These are phyloP conservation scores for Byssothecium circinans DNA, from an alignment of 2,329 filamentous ascomycete genomes.

Conservation along the genomic window DNA sequence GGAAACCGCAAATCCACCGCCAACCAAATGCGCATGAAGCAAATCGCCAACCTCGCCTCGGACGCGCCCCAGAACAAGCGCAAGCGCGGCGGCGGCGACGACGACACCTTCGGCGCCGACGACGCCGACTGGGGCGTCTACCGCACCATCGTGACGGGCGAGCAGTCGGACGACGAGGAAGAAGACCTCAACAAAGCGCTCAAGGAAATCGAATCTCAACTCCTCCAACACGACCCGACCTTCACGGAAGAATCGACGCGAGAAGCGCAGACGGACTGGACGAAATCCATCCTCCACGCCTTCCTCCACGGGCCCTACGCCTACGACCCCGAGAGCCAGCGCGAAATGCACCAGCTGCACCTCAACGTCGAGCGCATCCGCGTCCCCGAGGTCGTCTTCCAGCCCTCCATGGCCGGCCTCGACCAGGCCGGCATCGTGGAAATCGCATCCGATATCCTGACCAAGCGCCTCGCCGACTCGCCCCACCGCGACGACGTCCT, in stretches of 20 bases:
- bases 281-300: slow-evolving; percentile 83
- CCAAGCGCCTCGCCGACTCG: slow-evolving; percentile 67
- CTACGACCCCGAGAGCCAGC: slow-evolving; percentile 77
- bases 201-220: slow-evolving; percentile 76
- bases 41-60: slow-evolving; percentile 90
- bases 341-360: slow-evolving; percentile 84
- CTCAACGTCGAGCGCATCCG: slow-evolving; percentile 96
- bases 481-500: slow-evolving; percentile 69
- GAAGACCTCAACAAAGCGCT: slow-evolving; percentile 78
- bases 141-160: slow-evolving; percentile 83
- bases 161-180: slow-evolving; percentile 81
- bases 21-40: slow-evolving; percentile 97
- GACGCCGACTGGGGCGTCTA: slow-evolving; percentile 99
- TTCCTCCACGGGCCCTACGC: slow-evolving; percentile 87
- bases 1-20: slow-evolving; percentile 96
- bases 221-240: slow-evolving; percentile 80
- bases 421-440: slow-evolving; percentile 94
- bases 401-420: slow-evolving; percentile 85
- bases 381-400: slow-evolving; percentile 90
- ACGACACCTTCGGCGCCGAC: slow-evolving; percentile 95
- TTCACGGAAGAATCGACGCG: slow-evolving; percentile 93
- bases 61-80: slow-evolving; percentile 83
- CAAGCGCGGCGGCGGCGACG: slow-evolving; percentile 81
- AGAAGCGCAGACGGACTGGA: slow-evolving; percentile 94
- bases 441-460: slow-evolving; percentile 86